Conservation (phyloP, 129 eudicot species). For the Lactuca saligna region DNA sequence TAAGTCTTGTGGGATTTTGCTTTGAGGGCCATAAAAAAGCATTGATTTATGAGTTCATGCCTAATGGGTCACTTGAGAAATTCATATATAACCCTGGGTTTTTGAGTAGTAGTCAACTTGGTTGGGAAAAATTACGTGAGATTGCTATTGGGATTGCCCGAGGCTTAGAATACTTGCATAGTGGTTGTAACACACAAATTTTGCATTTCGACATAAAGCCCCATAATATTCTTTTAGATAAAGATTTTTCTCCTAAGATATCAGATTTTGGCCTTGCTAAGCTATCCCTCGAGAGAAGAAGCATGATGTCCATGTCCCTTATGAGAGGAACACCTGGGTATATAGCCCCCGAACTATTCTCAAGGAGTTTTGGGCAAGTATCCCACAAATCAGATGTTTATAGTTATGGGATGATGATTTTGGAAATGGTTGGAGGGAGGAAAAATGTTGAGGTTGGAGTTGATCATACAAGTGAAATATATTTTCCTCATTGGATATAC, state of each 20-base stretch:
- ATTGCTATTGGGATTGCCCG: conserved; percentile 31
- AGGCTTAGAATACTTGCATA: conserved; percentile 35
- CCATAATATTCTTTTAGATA: conserved; percentile 28
- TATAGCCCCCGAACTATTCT: conserved; percentile 42
- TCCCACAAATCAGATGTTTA: conserved; percentile 44
- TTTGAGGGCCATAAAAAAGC: conserved; percentile 27
- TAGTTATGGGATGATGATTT: conserved; percentile 47
- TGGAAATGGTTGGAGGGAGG: conserved; percentile 46
- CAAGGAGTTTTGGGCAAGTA: conserved; percentile 28
- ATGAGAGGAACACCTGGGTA: conserved; percentile 37
- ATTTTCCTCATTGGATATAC: conserved; percentile 43
- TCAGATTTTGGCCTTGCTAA: conserved; percentile 38
- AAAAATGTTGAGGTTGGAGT: conserved; percentile 27
- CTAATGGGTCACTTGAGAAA: conserved; percentile 37
- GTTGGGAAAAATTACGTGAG: conserved; percentile 29
- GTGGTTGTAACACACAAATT: conserved; percentile 34
- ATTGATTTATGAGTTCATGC: conserved; percentile 34
- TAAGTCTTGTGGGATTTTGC: conserved; percentile 33
- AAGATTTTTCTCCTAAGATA: conserved; percentile 37
- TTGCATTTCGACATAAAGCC: conserved; percentile 48
- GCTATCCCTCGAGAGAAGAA: conserved; percentile 16
- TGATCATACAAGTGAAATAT: conserved; percentile 32
- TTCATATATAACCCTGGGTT: conserved; percentile 9
- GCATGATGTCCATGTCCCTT: conserved; percentile 19
- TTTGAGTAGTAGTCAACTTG: conserved; percentile 3